phyloP scores from a whole-genome alignment of 257 asterid genomes.

The Parsonsia alboflavescens region DNA sequence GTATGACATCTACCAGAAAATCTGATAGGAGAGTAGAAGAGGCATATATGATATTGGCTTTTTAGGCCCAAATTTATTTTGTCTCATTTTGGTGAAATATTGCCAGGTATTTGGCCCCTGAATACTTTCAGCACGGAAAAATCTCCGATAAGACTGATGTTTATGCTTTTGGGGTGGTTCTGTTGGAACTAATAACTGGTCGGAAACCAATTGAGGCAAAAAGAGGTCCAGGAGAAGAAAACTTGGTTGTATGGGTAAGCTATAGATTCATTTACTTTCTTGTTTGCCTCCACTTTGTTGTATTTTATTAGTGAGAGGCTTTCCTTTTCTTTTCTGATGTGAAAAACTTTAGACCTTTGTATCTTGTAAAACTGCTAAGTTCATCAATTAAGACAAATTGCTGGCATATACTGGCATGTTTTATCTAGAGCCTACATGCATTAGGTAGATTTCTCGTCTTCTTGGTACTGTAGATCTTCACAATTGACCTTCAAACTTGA shows the following conservation, averaged over 20 bases:
- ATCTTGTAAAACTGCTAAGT: neutral
- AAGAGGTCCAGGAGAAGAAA: constrained; percentile 87
- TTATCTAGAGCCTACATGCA: neutral
- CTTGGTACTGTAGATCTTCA: neutral
- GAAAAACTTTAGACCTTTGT: neutral
- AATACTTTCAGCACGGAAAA: constrained; percentile 92
- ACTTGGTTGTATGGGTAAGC: constrained; percentile 78
- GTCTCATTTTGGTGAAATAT: neutral
- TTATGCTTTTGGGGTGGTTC: constrained; percentile 84
- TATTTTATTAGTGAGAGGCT: neutral
- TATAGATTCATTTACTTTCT: constrained; percentile 11
- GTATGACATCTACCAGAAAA: constrained; percentile 33
- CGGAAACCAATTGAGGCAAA: constrained; percentile 77
- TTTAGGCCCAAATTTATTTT: constrained; percentile 11
- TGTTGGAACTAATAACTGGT: constrained; percentile 81
- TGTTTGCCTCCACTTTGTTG: constrained; percentile 2
- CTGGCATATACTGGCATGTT: neutral
- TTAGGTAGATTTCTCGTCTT: neutral
- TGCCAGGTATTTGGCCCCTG: constrained; percentile 82
- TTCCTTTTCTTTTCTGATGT: neutral
- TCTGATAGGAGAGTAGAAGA: neutral
- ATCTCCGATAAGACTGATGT: constrained; percentile 88
- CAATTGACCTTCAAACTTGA: neutral
- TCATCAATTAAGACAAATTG: neutral
- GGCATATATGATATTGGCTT: constrained; percentile 9